Conservation (phyloP, 2,329 filamentous ascomycete genomes). For the Orbilia oligospora region DNA sequence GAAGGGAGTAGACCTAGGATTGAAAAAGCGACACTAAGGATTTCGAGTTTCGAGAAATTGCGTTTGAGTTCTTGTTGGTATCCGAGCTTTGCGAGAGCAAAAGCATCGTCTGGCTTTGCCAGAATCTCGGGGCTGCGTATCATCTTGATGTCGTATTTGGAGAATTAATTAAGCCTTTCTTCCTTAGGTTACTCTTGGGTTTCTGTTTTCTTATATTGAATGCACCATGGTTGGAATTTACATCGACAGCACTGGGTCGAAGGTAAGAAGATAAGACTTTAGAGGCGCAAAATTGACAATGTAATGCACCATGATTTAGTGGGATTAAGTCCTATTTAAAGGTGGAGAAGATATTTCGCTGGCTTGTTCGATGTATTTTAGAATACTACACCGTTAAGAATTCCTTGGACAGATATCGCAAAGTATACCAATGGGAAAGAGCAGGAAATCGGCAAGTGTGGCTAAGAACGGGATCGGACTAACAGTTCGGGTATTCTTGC, state of each 20-base stretch:
- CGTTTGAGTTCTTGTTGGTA: conserved; percentile 73
- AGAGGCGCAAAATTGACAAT: conserved; percentile 14
- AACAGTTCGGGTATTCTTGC: conserved; percentile 49
- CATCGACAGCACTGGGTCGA: background rate
- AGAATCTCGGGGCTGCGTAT: conserved; percentile 15
- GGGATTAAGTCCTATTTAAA: conserved; percentile 26
- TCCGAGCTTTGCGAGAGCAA: conserved; percentile 46
- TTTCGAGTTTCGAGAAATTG: conserved; percentile 75
- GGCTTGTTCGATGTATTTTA: background rate
- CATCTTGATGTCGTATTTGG: conserved; percentile 25
- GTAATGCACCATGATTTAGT: conserved; percentile 5
- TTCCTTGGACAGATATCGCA: conserved; percentile 16
- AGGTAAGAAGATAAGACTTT: background rate
- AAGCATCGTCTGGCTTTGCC: conserved; percentile 54
- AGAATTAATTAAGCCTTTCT: background rate
- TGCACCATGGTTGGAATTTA: conserved; percentile 23
- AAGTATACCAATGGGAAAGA: conserved; percentile 5
- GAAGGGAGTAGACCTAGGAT: conserved; percentile 75
- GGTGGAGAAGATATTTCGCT: conserved; percentile 23
- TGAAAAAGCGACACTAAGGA: conserved; percentile 74
- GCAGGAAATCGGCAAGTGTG: conserved; percentile 29
- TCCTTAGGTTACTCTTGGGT: background rate
- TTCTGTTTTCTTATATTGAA: conserved; percentile 26
- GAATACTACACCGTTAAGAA: background rate
- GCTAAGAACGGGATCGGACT: conserved; percentile 29